Base-by-base conservation (phyloP, 2,329 filamentous ascomycete species). In the Pyrenochaeta sp. region DNA sequence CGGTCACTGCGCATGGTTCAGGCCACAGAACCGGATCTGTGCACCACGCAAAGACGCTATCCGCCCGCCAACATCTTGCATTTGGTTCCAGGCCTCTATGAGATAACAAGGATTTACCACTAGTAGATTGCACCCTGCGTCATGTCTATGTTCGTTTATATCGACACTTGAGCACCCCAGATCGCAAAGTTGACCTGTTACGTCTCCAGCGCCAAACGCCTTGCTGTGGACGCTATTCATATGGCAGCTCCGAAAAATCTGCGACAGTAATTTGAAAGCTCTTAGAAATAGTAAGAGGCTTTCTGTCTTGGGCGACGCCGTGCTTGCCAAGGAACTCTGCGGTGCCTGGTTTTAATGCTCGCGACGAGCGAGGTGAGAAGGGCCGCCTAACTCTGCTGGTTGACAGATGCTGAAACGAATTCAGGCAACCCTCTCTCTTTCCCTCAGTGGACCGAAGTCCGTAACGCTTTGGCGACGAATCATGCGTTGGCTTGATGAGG, bases 201-300 rank as follows among this genome's bases (percentile, higher is more conserved):
- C 27, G 29, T 7, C 2, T 67, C 64, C 23, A 30, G 29, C 27
- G 23, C 61, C 15, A 62, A 60, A 33, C 20, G 45, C 3, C 45
- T 60, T 12, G 45, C 47, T 14, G 56, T 43, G 0, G 60, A 67
- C 18, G 54, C 58, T 7, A 10, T 60, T 1, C 59, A 64, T 30
- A 64, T 60, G 55, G 51, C 48, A 2, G 49, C 40, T 4, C 54
- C 56, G 2, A 4, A 15, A 2, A 14, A 4, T 37, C 2, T 2
- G 48, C 17, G 12, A 49, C 15, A 49, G 48, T 5, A 33, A 4
- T 5, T 29, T 18, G 2, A 12, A 17, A 10, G 1, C 9, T 5
- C n/a, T 60, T 2, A 4, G 45, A 2, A 58, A 51, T 4, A 67
- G 60, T 30, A 59, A 56, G 7, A 37, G 50, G 27, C 46, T 67